Evolutionary conservation across 179 eudicot species (phyloP), one percentile per base, ranked within the genome.

Genomic region (Heliamphora ciliata): DNA sequence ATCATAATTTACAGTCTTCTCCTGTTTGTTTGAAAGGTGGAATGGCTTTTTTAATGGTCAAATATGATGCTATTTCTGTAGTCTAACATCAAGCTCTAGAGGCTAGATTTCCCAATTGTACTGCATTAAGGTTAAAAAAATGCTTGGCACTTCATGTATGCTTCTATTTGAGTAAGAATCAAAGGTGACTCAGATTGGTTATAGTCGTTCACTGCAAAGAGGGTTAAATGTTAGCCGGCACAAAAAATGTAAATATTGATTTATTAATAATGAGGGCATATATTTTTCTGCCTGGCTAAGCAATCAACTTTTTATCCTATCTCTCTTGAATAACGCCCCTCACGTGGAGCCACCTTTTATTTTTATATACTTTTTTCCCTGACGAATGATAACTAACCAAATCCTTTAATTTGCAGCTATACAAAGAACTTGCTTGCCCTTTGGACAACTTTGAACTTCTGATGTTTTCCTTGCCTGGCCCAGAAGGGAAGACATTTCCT

Each of bases 401-500:
- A 52, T 79, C 51, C 80, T 52, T 31, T 31, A 31, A 70, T 76
- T 65, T 84, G 78, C 88, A 93, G 98, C 91, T 95, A 46, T 95
- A 95, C 94, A 95, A 95, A 88, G 98, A 92, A 84, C 92, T 93
- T 15, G 77, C 87, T 6, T 95, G 98, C 88, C 98, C 98, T 47
- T 83, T 93, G 89, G 98, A 95, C 90, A 91, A 92, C 84, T 95
- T 92, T 74, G 97, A 95, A 92, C 98, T 93, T 77, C 83, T 93
- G 80, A 81, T 95, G 76, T 93, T 87, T 85, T 95, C 98, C 81
- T 80, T 92, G 84, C 91, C 98, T 76, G 98, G 98, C 52, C 98
- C 95, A 1, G 98, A 93, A 82, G 98, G 98, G 81, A 95, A 92
- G 88, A 92, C 98, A 77, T 92, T 93, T 82, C 95, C 98, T 13